Evolutionary conservation across 495 filamentous ascomycete genomes (phyloP), one percentile per base, ranked within the genome.

Genomic region (Tuber melanosporum): DNA sequence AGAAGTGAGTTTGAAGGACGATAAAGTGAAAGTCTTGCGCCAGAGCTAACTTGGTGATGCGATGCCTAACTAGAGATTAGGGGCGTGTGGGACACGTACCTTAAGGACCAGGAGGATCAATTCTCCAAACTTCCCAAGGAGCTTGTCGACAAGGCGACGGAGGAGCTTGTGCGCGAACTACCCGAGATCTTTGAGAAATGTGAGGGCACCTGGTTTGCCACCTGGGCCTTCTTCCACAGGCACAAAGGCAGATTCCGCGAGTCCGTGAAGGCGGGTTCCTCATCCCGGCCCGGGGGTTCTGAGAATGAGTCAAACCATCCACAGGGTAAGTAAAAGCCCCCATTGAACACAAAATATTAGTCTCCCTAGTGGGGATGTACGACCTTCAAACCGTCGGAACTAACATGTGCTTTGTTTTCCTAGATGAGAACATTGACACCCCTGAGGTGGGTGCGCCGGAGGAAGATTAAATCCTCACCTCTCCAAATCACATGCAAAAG

Each of bases 1-100:
- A 32, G 57, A 66, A 66, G 57, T 66, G 57, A 66, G 57, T 66
- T 66, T 32, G 57, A 32, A 66, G 57, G 57, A 32, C n/a, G 26
- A 66, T 66, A 14, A 66, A 15, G 57, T 15, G 57, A 17, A 32
- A 32, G 32, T 66, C 3, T 10, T 3, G 57, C 15, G 12, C 57
- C 10, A 66, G n/a, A 66, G 26, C 57, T 66, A 32, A 66, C 7
- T 32, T 32, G 12, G 52, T 14, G 22, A 62, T 14, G 52, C 15
- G 52, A 32, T 12, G 10, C 26, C 32, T 66, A 32, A 66, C 57
- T 7, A 66, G 57, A 66, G 57, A 66, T 66, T 17, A 66, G 57
- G 12, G 26, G n/a, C 17, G 57, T 32, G n/a, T 66, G 57, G 57
- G 57, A 66, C 10, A 32, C 3, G 7, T 8, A 66, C 26, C 26